Evolutionary conservation across 805 yeast genomes (phyloP), one percentile per base, ranked within the genome.

Genomic region (Saitoella complicata): DNA sequence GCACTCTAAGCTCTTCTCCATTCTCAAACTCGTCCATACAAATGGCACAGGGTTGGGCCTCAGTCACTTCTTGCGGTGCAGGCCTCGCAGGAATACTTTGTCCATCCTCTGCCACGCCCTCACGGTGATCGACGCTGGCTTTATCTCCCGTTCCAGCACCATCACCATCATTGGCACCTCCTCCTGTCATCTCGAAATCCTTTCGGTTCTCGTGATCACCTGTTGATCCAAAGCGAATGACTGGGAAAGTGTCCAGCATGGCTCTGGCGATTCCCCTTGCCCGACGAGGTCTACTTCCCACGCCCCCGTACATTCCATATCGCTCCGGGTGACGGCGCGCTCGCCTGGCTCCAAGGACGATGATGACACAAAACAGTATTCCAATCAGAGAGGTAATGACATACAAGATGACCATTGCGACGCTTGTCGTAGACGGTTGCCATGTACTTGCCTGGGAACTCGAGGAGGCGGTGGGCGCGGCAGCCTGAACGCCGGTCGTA

Each of bases 1-100:
- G 65, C 0, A 85, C 85, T 46, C 94, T 70, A 1, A 65, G 56
- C 5, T 59, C 54, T 41, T 82, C 88, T 7, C 75, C 78, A 40
- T 71, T 70, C 47, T 73, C 76, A 46, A 79, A 71, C 6, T 65
- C 61, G 39, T 83, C 94, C 43, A 83, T 69, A 60, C 94, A 83
- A 49, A 83, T 81, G 8, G 91, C 85, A 66, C 94, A 83, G 1
- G 10, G 12, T 38, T 13, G 31, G 11, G 10, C 21, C 37, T 33
- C 10, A 3, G 38, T 33, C 10, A 39, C n/a, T 11, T 9, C 31
- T 5, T 31, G 39, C 10, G 35, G 21, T 21, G 21, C 21, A 4
- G 21, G 21, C 21, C 21, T 21, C 21, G 21, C 42, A 5, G 38
- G 21, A 40, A 37, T 6, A 45, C 12, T 5, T 39, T 37, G 12